These are phyloP conservation scores for Colletotrichum theobromicola DNA, from an alignment of 2,329 filamentous ascomycete species.

Conservation along the genomic window DNA sequence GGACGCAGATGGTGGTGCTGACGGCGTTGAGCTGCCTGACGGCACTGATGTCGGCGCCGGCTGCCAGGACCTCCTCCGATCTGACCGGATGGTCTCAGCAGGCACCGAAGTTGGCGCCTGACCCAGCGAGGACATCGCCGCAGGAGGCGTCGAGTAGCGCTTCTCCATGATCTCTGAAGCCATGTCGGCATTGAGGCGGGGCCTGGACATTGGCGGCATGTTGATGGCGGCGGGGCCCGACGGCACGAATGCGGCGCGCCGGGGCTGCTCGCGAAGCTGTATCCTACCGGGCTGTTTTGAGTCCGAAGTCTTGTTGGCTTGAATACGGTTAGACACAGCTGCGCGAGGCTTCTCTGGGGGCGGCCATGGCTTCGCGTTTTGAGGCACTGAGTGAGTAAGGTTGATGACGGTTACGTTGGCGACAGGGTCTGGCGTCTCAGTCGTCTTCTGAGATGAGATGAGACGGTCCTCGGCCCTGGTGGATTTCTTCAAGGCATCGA, in stretches of 20 bases:
- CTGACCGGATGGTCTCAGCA: neutral
- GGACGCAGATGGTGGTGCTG: slow-evolving; percentile 1
- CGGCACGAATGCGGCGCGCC: neutral
- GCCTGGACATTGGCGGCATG: neutral
- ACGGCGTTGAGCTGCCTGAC: neutral
- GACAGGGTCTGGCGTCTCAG: neutral
- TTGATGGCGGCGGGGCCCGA: neutral
- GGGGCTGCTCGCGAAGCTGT: neutral
- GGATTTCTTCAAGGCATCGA: neutral
- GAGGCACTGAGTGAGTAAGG: neutral
- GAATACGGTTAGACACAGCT: neutral
- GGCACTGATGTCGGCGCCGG: neutral
- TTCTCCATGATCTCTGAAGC: neutral
- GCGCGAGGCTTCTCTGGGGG: neutral
- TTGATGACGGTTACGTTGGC: slow-evolving; percentile 3
- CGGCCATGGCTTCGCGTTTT: slow-evolving; percentile 1
- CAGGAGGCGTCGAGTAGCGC: slow-evolving; percentile 1
- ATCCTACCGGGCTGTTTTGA: neutral
- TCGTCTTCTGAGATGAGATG: neutral
- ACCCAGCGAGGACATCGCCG: neutral
- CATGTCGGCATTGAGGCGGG: neutral
- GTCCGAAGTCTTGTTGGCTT: neutral
- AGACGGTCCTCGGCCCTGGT: neutral
- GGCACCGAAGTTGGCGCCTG: neutral
- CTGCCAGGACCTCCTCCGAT: slow-evolving; percentile 10